Evolutionary conservation across 768 basidiomycete species (phyloP), one percentile per base, ranked within the genome.

Genomic region (Coprinopsis cinerea): DNA sequence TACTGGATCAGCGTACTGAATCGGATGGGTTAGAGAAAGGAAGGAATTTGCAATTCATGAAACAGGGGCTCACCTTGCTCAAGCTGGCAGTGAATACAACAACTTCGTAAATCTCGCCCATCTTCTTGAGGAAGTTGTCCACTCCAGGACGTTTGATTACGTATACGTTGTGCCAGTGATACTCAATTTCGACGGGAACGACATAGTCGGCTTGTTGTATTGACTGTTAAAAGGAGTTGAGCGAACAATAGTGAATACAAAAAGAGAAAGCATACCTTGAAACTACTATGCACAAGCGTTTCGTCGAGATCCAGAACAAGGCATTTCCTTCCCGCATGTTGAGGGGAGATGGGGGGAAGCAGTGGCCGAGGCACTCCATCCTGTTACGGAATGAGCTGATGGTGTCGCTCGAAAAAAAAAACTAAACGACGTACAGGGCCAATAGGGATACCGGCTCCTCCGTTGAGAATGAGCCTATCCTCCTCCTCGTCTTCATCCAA

Each of bases 121-220:
- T 99, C 70, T 84, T 87, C 73, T 90, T 90, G 64, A 99, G 71
- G 68, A 98, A 99, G 62, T 84, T 86, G 64, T 99, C 96, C 14
- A 99, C 96, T 14, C 96, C 96, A 7, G 96, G 96, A 44, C 96
- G 86, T 68, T 98, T 98, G 68, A 98, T 90, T 43, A 98, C 96
- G 69, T 98, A 97, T 56, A 98, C 93, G 61, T 99, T 97, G 66
- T 99, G 96, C 79, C 88, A 90, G 62, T 96, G 89, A 57, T 90
- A 93, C 63, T 99, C 96, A 55, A 99, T 99, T 68, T 98, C 96
- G 22, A 99, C 96, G 3, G 96, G 96, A 2, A 99, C 95, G 55
- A 98, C 91, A 67, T 92, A 99, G 72, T 99, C 96, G 25, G 95
- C 93, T 60, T 92, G 88, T 55, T 77, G 79, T 59, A 98, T 91